Percentiles rank a stretch among this genome's conserved stretches.
These are phyloP conservation scores for Elongisporangium prolatum DNA, from an alignment of 352 stramenopile species.

Conservation along the genomic window DNA sequence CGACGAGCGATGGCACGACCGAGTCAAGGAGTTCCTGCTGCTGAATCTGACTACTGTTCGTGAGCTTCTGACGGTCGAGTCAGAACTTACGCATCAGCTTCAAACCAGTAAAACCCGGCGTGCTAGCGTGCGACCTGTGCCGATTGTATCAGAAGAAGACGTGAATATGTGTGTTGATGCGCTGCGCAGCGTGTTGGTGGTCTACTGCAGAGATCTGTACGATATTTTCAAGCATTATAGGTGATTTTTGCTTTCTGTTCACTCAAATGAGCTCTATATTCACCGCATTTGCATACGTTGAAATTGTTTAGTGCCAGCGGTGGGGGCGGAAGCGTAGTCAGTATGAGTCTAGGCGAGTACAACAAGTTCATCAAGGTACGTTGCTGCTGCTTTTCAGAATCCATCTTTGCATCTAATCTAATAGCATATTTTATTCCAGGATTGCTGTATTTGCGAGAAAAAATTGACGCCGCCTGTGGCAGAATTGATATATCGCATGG, in stretches of 20 bases:
- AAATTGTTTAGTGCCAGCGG: slow-evolving; percentile 40
- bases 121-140: slow-evolving; percentile 1
- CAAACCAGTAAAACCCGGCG: not conserved
- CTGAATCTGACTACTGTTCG: slow-evolving; percentile 45
- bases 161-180: slow-evolving; percentile 43
- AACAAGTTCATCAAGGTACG: slow-evolving; percentile 64
- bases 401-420: too few relatives aligned
- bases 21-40: slow-evolving; percentile 52
- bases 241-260: slow-evolving; percentile 12
- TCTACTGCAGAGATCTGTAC: slow-evolving; percentile 73
- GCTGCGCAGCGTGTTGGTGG: slow-evolving; percentile 39
- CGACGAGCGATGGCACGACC: slow-evolving; percentile 61
- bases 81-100: slow-evolving; percentile 10
- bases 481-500: slow-evolving; percentile 40
- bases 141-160: slow-evolving; percentile 55
- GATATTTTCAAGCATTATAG: slow-evolving; percentile 86
- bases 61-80: slow-evolving; percentile 50
- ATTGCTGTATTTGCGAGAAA: slow-evolving; percentile 50
- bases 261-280: not conserved
- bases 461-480: slow-evolving; percentile 28
- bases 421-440: slow-evolving; percentile 11
- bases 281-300: not conserved
- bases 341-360: slow-evolving; percentile 70
- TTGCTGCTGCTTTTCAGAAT: not conserved
- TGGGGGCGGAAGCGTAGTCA: slow-evolving; percentile 55